phyloP scores from a whole-genome alignment of 2,329 filamentous ascomycete species.

The Scopulariopsis brevicaulis region DNA sequence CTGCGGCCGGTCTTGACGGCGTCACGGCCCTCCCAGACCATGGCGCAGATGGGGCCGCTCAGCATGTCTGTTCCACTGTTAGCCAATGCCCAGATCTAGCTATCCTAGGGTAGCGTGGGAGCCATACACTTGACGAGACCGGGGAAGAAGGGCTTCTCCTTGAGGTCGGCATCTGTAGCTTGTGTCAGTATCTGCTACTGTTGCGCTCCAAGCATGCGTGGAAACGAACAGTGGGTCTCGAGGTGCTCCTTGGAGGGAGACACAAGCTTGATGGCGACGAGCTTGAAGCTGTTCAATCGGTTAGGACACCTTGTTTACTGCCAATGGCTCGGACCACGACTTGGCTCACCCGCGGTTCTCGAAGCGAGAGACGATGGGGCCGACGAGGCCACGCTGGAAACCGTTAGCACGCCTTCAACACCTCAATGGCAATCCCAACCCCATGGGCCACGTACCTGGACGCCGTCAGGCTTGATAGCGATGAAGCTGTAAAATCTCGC shows the following conservation, averaged over 20 bases:
- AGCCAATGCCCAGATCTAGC: constrained; percentile 2
- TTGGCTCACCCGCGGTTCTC: constrained; percentile 76
- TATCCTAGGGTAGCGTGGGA: background rate
- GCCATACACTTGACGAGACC: constrained; percentile 81
- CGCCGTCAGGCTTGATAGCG: constrained; percentile 99
- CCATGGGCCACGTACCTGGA: constrained; percentile 59
- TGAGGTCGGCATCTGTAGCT: constrained; percentile 67
- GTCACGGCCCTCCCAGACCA: constrained; percentile 99
- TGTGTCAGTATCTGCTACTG: background rate
- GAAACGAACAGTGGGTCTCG: constrained; percentile 74
- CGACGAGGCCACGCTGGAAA: constrained; percentile 82
- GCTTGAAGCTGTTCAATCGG: constrained; percentile 71
- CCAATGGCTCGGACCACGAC: background rate
- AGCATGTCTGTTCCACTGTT: constrained; percentile 64
- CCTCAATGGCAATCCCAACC: background rate
- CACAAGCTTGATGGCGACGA: constrained; percentile 92
- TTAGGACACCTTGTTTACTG: background rate
- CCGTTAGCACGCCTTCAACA: background rate
- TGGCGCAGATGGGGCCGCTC: constrained; percentile 93
- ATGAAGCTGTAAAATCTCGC: constrained; percentile 65
- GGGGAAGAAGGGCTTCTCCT: constrained; percentile 91
- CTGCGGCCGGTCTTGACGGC: constrained; percentile 96
- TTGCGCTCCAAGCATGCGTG: background rate
- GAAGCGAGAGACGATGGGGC: constrained; percentile 96
- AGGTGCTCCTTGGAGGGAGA: constrained; percentile 88